These are phyloP conservation scores for Chaetomiaceae sp. DNA, from an alignment of 2,329 filamentous ascomycete genomes.

Conservation along the genomic window DNA sequence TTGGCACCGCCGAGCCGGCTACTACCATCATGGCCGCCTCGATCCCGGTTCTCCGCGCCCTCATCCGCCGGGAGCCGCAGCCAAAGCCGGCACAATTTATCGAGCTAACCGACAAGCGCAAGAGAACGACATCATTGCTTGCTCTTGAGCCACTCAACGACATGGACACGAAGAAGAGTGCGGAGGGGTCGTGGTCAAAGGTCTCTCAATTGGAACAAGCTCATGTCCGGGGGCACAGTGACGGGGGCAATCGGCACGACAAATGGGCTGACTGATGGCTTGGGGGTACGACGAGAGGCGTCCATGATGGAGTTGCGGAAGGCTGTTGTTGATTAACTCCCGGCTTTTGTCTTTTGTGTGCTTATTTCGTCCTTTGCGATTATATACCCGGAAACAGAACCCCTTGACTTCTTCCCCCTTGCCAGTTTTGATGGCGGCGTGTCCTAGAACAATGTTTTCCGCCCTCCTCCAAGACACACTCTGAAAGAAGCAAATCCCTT, in stretches of 20 bases:
- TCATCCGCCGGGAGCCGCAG: background rate
- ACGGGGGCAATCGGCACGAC: background rate
- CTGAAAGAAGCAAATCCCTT: no score
- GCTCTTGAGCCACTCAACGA: background rate
- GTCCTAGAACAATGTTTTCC: no score
- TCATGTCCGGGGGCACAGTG: background rate
- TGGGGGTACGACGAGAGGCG: no score
- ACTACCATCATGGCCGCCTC: slow-evolving; percentile 13
- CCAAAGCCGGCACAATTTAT: slow-evolving; percentile 2
- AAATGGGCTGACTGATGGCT: background rate
- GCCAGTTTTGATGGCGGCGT: no score
- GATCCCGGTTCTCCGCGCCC: slow-evolving; percentile 8
- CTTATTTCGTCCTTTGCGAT: no score
- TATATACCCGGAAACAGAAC: no score
- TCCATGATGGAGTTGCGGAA: no score
- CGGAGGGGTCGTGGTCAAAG: background rate
- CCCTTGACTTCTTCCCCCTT: no score
- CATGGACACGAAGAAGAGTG: background rate
- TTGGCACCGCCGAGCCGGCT: slow-evolving; percentile 9
- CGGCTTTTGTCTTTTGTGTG: no score
- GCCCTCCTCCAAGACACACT: no score
- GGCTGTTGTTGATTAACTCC: no score
- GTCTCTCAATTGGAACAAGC: background rate
- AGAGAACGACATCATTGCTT: no score
- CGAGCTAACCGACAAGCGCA: background rate